A percentile compares a stretch with the other conserved stretches of the same genome.
Conservation (phyloP, 345 rosid species). For the Acer yangbiense region DNA sequence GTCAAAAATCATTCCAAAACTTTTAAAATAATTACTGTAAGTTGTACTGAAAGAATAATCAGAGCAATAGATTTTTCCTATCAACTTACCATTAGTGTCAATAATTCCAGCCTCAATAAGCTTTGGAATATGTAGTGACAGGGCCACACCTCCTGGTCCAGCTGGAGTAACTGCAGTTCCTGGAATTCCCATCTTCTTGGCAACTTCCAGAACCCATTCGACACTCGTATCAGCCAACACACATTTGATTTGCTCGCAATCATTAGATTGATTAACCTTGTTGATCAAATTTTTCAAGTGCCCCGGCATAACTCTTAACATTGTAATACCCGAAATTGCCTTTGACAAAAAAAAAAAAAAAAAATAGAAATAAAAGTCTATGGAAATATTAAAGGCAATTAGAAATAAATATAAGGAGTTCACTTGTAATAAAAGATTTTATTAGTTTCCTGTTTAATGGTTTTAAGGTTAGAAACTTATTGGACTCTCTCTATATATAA, state of each 20-base stretch:
- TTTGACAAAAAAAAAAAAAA: no score
- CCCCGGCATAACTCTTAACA: slow-evolving; percentile 18
- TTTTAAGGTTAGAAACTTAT: no score
- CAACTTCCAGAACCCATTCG: slow-evolving; percentile 37
- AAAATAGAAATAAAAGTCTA: no score
- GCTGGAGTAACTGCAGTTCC: slow-evolving; percentile 19
- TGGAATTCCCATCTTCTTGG: slow-evolving; percentile 26
- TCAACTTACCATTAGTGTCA: slow-evolving; percentile 26
- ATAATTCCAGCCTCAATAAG: slow-evolving; percentile 26
- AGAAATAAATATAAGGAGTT: no score
- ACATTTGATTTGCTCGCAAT: slow-evolving; percentile 28
- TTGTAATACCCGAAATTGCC: no score
- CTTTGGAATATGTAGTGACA: slow-evolving; percentile 14
- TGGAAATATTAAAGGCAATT: no score
- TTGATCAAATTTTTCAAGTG: slow-evolving; percentile 30
- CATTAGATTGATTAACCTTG: slow-evolving; percentile 18
- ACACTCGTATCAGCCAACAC: slow-evolving; percentile 26
- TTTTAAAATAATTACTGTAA: no score
- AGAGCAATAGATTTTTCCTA: neutral
- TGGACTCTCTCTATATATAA: no score
- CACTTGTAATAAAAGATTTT: no score
- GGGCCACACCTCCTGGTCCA: slow-evolving; percentile 21
- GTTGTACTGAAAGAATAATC: no score
- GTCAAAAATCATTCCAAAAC: neutral
- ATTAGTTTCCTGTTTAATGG: no score